Evolutionary conservation across 441 rosid genomes (phyloP).

Genomic region (Gossypium schwendimanii): DNA sequence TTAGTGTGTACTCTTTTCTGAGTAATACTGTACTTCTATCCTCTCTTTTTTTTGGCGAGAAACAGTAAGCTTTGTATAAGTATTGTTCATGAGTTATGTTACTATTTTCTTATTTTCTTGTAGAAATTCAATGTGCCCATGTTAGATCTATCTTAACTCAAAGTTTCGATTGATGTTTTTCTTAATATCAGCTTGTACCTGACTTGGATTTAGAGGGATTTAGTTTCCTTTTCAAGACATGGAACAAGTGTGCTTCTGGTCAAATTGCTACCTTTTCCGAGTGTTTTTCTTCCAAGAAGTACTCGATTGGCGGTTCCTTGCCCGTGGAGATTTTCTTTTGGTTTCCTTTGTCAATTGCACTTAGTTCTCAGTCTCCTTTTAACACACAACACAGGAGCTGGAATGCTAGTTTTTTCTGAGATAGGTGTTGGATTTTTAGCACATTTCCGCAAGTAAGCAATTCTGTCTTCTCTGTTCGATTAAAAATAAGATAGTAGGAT

Average conservation of each 20-base stretch:
- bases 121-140: neutral
- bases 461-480: neutral
- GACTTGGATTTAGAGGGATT: conserved; percentile 41
- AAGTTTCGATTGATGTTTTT: conserved; percentile 1
- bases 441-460: conserved; percentile 36
- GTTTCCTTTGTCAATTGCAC: conserved; percentile 90
- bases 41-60: neutral
- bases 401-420: conserved; percentile 58
- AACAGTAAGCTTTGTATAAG: neutral
- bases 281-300: conserved; percentile 76
- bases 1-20: neutral
- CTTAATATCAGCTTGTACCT: conserved; percentile 41
- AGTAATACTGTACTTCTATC: neutral
- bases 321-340: conserved; percentile 62
- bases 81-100: neutral
- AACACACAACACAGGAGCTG: conserved; percentile 44
- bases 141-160: neutral
- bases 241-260: conserved; percentile 57
- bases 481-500: neutral
- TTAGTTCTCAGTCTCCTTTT: conserved; percentile 43
- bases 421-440: conserved; percentile 53
- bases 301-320: conserved; percentile 82
- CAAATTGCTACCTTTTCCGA: conserved; percentile 59
- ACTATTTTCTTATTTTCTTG: neutral
- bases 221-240: conserved; percentile 42